Evolutionary conservation across 306 rosid genomes (phyloP).

Genomic region (Trifolium fragiferum): DNA sequence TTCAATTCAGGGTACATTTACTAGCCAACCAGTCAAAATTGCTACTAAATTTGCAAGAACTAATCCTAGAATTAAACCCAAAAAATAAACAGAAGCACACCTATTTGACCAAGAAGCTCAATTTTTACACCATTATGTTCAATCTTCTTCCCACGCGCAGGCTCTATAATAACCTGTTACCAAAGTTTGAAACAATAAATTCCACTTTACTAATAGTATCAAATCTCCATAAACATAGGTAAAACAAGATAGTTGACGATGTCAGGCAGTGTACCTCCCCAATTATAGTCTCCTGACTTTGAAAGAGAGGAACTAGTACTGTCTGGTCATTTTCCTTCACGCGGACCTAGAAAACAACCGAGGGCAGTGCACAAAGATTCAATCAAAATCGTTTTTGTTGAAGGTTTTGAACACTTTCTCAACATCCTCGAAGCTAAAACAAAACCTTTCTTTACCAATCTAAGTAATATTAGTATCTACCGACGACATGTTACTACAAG

Average conservation of each 20-base stretch:
- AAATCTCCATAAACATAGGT: background rate
- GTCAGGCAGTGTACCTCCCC: slow-evolving; percentile 48
- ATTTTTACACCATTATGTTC: slow-evolving; percentile 58
- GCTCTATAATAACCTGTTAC: slow-evolving; percentile 50
- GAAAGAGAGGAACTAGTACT: slow-evolving; percentile 44
- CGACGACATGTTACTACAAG: background rate
- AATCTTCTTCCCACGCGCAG: slow-evolving; percentile 51
- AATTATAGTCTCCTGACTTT: slow-evolving; percentile 43
- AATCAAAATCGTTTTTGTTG: slow-evolving; percentile 17
- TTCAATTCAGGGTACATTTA: slow-evolving; percentile 2
- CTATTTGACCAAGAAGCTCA: slow-evolving; percentile 64
- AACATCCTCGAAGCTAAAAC: background rate
- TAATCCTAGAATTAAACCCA: background rate
- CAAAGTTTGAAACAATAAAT: slow-evolving; percentile 21
- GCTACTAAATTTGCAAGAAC: background rate
- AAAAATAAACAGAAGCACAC: slow-evolving; percentile 38
- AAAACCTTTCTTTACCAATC: background rate
- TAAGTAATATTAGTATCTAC: background rate
- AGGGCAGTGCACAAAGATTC: background rate
- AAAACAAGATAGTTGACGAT: background rate
- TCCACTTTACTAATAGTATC: slow-evolving; percentile 23
- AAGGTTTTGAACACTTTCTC: slow-evolving; percentile 6
- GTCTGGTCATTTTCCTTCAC: slow-evolving; percentile 49
- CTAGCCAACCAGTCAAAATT: background rate
- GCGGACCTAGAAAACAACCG: slow-evolving; percentile 31